Evolutionary conservation across 1,284 basidiomycete species (phyloP).

Genomic region (Ustilago vetiveriae): DNA sequence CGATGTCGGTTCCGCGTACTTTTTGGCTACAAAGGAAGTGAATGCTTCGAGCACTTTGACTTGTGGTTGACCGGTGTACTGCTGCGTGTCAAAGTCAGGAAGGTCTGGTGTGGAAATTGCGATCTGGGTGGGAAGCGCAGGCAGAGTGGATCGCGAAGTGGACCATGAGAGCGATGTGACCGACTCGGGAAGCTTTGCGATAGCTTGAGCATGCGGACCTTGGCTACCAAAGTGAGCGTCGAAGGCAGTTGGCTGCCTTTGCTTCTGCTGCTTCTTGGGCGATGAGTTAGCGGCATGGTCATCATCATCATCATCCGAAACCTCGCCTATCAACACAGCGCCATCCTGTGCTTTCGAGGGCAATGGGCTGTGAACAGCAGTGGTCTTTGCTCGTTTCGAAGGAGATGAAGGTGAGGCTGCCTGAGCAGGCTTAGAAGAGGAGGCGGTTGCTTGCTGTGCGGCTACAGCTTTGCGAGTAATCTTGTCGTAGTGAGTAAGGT

Average conservation of each 20-base stretch:
- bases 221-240: conserved; percentile 48
- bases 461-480: conserved; percentile 31
- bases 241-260: conserved; percentile 41
- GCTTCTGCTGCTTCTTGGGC: conserved; percentile 18
- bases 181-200: conserved; percentile 36
- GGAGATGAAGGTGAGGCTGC: conserved; percentile 21
- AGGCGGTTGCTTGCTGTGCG: conserved; percentile 39
- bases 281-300: conserved; percentile 1
- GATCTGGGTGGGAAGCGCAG: conserved; percentile 25
- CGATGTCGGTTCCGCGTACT: conserved; percentile 13
- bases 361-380: background rate
- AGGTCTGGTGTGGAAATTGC: conserved; percentile 25
- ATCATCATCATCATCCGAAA: conserved; percentile 40
- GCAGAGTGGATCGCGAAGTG: conserved; percentile 21
- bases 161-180: conserved; percentile 31
- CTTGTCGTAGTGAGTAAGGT: conserved; percentile 42
- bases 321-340: conserved; percentile 26
- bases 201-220: conserved; percentile 39
- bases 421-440: conserved; percentile 19
- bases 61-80: conserved; percentile 43
- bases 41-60: conserved; percentile 51
- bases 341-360: conserved; percentile 9
- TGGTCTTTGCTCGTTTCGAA: conserved; percentile 14
- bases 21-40: conserved; percentile 26
- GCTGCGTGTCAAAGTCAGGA: conserved; percentile 16